Evolutionary conservation across 2,329 filamentous ascomycete genomes (phyloP).

Genomic region (Exophiala phaeomuriformis): DNA sequence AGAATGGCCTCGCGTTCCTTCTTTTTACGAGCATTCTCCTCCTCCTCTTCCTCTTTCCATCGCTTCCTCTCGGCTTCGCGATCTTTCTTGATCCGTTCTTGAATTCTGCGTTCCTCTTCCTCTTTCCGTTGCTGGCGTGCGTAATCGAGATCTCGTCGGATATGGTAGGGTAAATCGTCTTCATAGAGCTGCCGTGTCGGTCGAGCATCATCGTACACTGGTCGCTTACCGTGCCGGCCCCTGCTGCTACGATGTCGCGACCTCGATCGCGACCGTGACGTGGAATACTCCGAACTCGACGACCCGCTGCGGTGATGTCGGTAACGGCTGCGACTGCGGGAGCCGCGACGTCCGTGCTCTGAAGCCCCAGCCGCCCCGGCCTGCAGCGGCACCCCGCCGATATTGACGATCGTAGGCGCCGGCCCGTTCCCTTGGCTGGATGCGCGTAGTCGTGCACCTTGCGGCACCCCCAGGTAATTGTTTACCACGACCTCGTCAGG

Average conservation of each 20-base stretch:
- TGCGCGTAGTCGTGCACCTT: constrained; percentile 17
- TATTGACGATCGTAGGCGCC: constrained; percentile 22
- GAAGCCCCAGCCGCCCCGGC: constrained; percentile 6
- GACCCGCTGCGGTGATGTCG: constrained; percentile 10
- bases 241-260: constrained; percentile 31
- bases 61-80: constrained; percentile 25
- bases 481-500: constrained; percentile 19
- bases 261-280: constrained; percentile 8
- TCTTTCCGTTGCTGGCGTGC: constrained; percentile 27
- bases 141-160: constrained; percentile 28
- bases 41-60: constrained; percentile 25
- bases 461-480: constrained; percentile 23
- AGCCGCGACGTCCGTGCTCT: constrained; percentile 5
- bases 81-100: constrained; percentile 34
- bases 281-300: constrained; percentile 12
- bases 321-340: background rate
- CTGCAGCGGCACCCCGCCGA: constrained; percentile 15
- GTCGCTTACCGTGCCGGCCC: constrained; percentile 22
- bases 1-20: constrained; percentile 31
- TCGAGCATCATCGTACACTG: background rate
- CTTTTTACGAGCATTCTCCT: constrained; percentile 23
- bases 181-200: background rate
- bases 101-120: constrained; percentile 44
- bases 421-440: constrained; percentile 22
- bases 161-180: constrained; percentile 25